phyloP scores from a whole-genome alignment of 176 grass and related monocot genomes.

The Paspalum notatum region DNA sequence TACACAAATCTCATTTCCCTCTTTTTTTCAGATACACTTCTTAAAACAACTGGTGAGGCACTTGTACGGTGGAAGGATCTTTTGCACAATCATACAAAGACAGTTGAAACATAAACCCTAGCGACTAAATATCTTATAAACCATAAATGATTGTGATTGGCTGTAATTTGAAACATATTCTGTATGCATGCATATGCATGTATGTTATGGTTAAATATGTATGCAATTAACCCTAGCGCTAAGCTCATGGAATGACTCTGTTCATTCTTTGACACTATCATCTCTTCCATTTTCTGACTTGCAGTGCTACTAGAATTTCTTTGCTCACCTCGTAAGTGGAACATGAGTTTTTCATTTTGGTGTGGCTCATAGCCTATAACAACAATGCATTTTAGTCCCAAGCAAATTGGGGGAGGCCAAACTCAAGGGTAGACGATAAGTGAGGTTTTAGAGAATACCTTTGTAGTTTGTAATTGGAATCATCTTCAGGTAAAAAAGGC shows the following conservation, averaged over 20 bases:
- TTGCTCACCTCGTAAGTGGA: background rate
- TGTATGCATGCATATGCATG: background rate
- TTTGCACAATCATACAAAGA: slow-evolving; percentile 79
- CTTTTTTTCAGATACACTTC: slow-evolving; percentile 54
- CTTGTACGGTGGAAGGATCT: slow-evolving; percentile 82
- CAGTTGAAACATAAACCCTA: slow-evolving; percentile 46
- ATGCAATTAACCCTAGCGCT: background rate
- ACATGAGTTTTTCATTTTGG: background rate
- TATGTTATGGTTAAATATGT: no score
- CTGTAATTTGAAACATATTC: slow-evolving; percentile 24
- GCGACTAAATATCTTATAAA: slow-evolving; percentile 33
- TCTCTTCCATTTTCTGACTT: background rate
- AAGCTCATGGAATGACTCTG: background rate
- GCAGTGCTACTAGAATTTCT: background rate
- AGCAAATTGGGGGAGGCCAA: background rate
- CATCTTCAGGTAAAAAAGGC: background rate
- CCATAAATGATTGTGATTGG: background rate
- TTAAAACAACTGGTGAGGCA: slow-evolving; percentile 51
- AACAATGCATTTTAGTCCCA: background rate
- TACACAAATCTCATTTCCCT: background rate
- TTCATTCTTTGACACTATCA: background rate
- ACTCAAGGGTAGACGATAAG: background rate
- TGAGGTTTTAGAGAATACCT: background rate
- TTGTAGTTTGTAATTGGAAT: background rate
- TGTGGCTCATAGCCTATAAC: background rate